Evolutionary conservation across 2,329 filamentous ascomycete species (phyloP).

Genomic region (Dactylellina parvicollis): DNA sequence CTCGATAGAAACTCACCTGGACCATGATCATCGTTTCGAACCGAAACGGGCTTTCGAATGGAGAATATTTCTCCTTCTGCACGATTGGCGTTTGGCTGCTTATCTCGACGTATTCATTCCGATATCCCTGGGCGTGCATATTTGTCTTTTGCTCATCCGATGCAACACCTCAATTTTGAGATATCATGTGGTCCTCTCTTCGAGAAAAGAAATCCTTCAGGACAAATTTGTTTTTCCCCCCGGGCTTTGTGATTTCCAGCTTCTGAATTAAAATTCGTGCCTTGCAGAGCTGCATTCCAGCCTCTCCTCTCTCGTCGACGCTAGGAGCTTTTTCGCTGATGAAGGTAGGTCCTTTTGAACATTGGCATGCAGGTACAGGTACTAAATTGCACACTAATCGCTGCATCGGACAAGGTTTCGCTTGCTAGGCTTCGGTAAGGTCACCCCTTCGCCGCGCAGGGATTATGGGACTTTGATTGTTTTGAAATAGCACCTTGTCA

Average conservation of each 20-base stretch:
- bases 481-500: neutral
- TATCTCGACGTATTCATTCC: conserved; percentile 19
- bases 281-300: conserved; percentile 48
- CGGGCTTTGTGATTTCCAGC: conserved; percentile 10
- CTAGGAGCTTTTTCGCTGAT: conserved; percentile 26
- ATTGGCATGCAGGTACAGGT: conserved; percentile 36
- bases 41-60: conserved; percentile 42
- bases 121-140: conserved; percentile 19
- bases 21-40: conserved; percentile 27
- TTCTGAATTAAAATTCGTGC: conserved; percentile 32
- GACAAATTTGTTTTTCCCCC: neutral
- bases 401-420: conserved; percentile 22
- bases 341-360: conserved; percentile 31
- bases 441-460: conserved; percentile 15
- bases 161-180: neutral
- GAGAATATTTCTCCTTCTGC: conserved; percentile 34
- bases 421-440: conserved; percentile 18
- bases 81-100: conserved; percentile 23
- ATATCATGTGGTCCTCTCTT: neutral
- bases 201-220: neutral
- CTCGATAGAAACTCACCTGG: conserved; percentile 3
- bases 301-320: conserved; percentile 4
- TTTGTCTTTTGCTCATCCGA: conserved; percentile 4
- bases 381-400: conserved; percentile 10
- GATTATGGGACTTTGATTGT: conserved; percentile 16